phyloP scores from a whole-genome alignment of 2,329 filamentous ascomycete genomes.

The Aspergillus sp. region DNA sequence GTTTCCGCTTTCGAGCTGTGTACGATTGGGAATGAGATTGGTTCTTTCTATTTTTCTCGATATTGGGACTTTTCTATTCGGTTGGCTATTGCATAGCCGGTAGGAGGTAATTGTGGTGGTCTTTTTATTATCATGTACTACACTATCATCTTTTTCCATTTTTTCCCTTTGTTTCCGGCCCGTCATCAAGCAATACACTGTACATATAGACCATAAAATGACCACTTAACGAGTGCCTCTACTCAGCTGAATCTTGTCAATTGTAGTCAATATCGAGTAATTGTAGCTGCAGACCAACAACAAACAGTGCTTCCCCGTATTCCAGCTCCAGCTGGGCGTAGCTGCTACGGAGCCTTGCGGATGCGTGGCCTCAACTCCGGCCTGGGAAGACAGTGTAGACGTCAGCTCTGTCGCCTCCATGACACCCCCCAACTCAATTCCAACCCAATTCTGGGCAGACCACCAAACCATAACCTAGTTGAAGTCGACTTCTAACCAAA shows the following conservation, averaged over 20 bases:
- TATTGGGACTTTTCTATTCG: conserved; percentile 5
- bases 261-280: no score
- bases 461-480: not conserved
- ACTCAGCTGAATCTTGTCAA: not conserved
- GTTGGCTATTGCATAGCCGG: not conserved
- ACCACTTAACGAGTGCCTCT: conserved; percentile 22
- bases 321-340: not conserved
- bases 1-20: not conserved
- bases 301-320: not conserved
- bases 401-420: conserved; percentile 11
- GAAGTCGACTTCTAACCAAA: no score
- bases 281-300: not conserved
- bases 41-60: conserved; percentile 1
- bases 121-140: conserved; percentile 33
- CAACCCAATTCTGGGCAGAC: not conserved
- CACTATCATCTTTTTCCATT: conserved; percentile 18
- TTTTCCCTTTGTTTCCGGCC: conserved; percentile 16
- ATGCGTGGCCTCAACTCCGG: not conserved
- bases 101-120: conserved; percentile 25
- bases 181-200: conserved; percentile 29
- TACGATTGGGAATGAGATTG: not conserved
- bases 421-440: not conserved
- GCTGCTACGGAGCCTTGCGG: not conserved
- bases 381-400: conserved; percentile 9
- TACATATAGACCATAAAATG: conserved; percentile 33